Evolutionary conservation across 2,329 filamentous ascomycete genomes (phyloP).

Genomic region (Ilyonectria mors-panacis): DNA sequence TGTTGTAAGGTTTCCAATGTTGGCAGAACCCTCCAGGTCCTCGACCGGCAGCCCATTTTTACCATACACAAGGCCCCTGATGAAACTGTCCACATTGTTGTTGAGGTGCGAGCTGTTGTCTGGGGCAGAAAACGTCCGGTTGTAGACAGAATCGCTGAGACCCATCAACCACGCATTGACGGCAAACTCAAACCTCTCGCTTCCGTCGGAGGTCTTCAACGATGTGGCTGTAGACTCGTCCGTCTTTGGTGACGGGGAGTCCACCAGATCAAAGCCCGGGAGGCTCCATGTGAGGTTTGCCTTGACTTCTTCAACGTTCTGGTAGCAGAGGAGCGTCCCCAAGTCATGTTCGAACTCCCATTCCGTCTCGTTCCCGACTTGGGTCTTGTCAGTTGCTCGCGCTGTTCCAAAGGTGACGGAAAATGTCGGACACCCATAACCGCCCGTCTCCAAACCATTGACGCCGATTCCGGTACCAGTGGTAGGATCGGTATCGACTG

Average conservation of each 20-base stretch:
- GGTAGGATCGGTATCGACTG: conserved; percentile 36
- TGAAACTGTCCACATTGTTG: conserved; percentile 41
- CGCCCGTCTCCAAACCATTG: conserved; percentile 27
- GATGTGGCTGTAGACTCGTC: conserved; percentile 31
- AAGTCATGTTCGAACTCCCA: conserved; percentile 41
- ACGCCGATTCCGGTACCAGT: conserved; percentile 30
- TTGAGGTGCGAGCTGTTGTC: conserved; percentile 22
- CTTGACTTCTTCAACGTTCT: conserved; percentile 42
- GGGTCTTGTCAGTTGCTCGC: conserved; percentile 14
- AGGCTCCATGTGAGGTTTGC: conserved; percentile 41
- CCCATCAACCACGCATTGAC: conserved; percentile 41
- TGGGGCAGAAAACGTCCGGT: conserved; percentile 34
- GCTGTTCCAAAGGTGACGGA: conserved; percentile 34
- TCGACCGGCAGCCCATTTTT: conserved; percentile 31
- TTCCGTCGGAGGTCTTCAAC: conserved; percentile 28
- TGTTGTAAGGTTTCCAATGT: conserved; percentile 33
- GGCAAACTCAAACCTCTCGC: conserved; percentile 37
- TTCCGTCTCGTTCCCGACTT: conserved; percentile 21
- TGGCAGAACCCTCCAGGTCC: conserved; percentile 31
- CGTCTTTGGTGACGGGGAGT: conserved; percentile 18
- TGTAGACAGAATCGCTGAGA: conserved; percentile 35
- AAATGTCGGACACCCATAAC: conserved; percentile 35
- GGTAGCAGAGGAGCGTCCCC: conserved; percentile 42
- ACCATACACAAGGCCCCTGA: conserved; percentile 35
- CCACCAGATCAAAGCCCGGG: conserved; percentile 38